Conservation (phyloP, 169 alveolate genomes). For the Eimeria praecox region DNA sequence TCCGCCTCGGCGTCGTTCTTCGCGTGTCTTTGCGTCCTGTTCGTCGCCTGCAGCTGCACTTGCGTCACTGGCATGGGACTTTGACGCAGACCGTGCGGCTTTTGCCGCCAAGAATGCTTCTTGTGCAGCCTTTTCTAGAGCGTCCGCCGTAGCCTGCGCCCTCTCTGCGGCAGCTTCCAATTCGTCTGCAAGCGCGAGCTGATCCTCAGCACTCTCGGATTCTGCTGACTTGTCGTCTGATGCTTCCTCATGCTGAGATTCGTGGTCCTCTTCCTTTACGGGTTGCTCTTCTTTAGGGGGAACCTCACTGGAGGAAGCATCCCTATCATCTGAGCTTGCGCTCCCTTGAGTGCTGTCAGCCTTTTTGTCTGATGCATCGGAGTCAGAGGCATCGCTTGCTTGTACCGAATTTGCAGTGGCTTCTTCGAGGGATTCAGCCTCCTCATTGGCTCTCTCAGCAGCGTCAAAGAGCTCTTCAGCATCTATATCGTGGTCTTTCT, state of each 20-base stretch:
- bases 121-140: conserved; percentile 52
- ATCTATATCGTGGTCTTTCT: not conserved
- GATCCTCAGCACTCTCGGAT: not conserved
- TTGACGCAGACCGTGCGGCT: conserved; percentile 12
- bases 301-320: not conserved
- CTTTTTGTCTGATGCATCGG: not conserved
- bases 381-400: not conserved
- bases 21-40: not conserved
- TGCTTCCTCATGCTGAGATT: not conserved
- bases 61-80: not conserved
- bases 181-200: conserved; percentile 26
- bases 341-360: not conserved
- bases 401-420: conserved; percentile 5
- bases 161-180: conserved; percentile 49
- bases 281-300: not conserved
- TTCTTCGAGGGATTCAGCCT: conserved; percentile 6
- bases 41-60: not conserved
- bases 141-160: conserved; percentile 43
- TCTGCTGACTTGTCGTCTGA: not conserved
- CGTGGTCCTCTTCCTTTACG: not conserved
- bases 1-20: not conserved
- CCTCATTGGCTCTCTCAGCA: conserved; percentile 10
- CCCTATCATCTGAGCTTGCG: not conserved
- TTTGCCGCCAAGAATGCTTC: conserved; percentile 36
- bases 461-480: conserved; percentile 9